Evolutionary conservation across 2,329 filamentous ascomycete species (phyloP).

Genomic region (Epichloe sibirici): DNA sequence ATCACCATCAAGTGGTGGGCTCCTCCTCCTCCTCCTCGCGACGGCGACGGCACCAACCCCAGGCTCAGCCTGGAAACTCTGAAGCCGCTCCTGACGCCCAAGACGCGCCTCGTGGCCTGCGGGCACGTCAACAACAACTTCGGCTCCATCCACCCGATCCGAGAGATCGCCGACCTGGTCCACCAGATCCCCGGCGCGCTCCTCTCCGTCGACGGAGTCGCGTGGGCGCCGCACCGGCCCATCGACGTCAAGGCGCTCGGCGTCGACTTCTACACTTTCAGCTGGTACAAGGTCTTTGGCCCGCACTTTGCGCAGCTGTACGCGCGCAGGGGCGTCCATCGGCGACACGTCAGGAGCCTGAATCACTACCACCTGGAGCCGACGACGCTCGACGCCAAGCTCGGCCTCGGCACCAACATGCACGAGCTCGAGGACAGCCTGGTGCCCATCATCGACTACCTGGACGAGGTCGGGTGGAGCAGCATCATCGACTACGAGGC

Average conservation of each 20-base stretch:
- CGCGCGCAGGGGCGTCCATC: conserved; percentile 43
- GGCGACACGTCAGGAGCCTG: conserved; percentile 35
- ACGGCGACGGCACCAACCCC: not conserved
- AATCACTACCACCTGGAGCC: conserved; percentile 57
- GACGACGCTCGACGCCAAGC: conserved; percentile 49
- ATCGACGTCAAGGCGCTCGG: conserved; percentile 57
- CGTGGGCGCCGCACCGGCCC: conserved; percentile 59
- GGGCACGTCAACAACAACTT: conserved; percentile 66
- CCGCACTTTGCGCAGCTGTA: conserved; percentile 65
- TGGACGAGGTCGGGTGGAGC: conserved; percentile 38
- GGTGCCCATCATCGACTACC: conserved; percentile 48
- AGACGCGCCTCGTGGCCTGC: conserved; percentile 58
- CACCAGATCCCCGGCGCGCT: conserved; percentile 36
- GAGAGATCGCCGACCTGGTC: conserved; percentile 38
- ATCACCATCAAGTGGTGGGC: conserved; percentile 61
- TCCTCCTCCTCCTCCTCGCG: conserved; percentile 28
- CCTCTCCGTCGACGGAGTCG: conserved; percentile 63
- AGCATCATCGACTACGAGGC: conserved; percentile 47
- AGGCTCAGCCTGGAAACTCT: conserved; percentile 45
- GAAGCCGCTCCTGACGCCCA: conserved; percentile 43
- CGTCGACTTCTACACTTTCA: conserved; percentile 68
- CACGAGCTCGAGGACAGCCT: conserved; percentile 55
- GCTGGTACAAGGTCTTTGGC: conserved; percentile 75
- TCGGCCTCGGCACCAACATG: conserved; percentile 54
- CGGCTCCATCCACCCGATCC: conserved; percentile 51